Percentiles rank a stretch among this genome's conserved stretches.
Evolutionary conservation across 352 stramenopile genomes (phyloP).

Genomic region (Phytophthora syringae): DNA sequence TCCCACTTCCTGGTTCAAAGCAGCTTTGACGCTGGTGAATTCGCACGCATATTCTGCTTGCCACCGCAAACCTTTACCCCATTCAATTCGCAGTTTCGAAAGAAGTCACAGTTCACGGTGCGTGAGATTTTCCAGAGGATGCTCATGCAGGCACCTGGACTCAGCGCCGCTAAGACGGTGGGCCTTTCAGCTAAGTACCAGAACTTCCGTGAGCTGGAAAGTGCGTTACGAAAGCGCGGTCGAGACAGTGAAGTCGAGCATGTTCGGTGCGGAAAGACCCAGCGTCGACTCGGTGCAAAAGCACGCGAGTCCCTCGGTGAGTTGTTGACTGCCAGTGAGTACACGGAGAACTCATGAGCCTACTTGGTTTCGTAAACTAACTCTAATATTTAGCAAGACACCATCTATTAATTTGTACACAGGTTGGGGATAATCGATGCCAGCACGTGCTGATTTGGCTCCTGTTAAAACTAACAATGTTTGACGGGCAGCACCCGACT

Average conservation of each 20-base stretch:
- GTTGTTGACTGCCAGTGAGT: slow-evolving; percentile 44
- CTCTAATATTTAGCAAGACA: background rate
- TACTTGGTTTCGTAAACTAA: background rate
- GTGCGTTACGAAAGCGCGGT: slow-evolving; percentile 41
- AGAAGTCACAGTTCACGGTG: slow-evolving; percentile 74
- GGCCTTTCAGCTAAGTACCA: slow-evolving; percentile 49
- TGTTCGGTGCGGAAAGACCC: slow-evolving; percentile 54
- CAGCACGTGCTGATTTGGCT: no score
- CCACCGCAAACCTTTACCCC: slow-evolving; percentile 54
- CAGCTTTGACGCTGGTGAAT: slow-evolving; percentile 11
- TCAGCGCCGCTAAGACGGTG: slow-evolving; percentile 63
- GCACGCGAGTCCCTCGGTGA: slow-evolving; percentile 37
- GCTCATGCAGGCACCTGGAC: slow-evolving; percentile 74
- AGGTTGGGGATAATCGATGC: no score
- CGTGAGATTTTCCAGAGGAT: slow-evolving; percentile 86
- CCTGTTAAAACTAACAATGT: no score
- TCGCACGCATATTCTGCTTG: slow-evolving; percentile 51
- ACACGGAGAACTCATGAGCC: slow-evolving; percentile 33
- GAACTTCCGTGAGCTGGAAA: slow-evolving; percentile 59
- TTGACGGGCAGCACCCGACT: no score
- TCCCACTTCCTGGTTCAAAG: slow-evolving; percentile 26
- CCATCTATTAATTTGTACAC: no score
- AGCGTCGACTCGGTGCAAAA: slow-evolving; percentile 56
- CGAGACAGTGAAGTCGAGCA: slow-evolving; percentile 48
- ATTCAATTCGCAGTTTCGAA: slow-evolving; percentile 83